Evolutionary conservation across 2,329 filamentous ascomycete genomes (phyloP).

Genomic region (Colletotrichum paranaense): DNA sequence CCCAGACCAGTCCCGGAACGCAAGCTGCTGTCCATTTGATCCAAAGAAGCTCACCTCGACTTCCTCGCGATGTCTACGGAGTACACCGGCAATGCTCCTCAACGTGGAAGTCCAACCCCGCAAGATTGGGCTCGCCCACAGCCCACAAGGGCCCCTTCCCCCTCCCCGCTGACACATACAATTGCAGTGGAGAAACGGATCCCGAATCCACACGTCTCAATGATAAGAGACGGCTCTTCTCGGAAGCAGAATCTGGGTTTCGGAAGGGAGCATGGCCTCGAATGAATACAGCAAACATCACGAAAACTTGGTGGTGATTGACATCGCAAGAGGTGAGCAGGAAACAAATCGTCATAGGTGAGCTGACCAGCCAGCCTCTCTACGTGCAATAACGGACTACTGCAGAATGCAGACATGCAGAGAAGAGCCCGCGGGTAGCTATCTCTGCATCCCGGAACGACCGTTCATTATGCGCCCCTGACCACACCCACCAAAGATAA

Average conservation of each 20-base stretch:
- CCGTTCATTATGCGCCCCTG: conserved; percentile 1
- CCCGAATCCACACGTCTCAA: background rate
- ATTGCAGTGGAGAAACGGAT: background rate
- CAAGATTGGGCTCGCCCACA: background rate
- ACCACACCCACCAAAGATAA: conserved; percentile 6
- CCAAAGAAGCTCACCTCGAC: background rate
- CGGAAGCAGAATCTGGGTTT: background rate
- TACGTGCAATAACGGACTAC: background rate
- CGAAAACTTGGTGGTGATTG: background rate
- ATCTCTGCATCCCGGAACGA: background rate
- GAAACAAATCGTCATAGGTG: background rate
- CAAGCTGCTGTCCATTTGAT: background rate
- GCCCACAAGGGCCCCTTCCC: too few relatives aligned
- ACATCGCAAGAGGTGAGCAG: background rate
- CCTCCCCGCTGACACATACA: background rate
- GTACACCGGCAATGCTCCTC: background rate
- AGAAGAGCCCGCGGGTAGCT: background rate
- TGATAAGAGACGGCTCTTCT: background rate
- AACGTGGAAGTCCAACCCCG: background rate
- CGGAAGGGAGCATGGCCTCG: background rate
- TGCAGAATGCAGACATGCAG: background rate
- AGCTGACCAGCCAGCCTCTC: background rate
- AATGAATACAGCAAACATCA: too few relatives aligned
- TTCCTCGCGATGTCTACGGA: background rate
- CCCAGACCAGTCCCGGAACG: background rate